phyloP scores from a whole-genome alignment of 2,329 filamentous ascomycete species.

The Trichoderma sp. region DNA sequence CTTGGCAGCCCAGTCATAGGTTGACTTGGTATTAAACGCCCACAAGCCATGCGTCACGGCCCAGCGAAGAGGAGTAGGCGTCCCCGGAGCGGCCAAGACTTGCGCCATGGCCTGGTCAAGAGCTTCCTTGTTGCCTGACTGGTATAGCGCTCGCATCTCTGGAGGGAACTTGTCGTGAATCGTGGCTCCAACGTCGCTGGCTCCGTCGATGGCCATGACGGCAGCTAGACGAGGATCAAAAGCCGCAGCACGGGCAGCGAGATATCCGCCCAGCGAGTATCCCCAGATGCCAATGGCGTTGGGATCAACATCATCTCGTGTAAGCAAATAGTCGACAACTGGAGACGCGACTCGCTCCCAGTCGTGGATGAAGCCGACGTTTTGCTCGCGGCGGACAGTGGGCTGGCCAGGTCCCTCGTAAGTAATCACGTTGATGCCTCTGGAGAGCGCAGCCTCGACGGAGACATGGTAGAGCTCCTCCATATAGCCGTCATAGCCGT shows the following conservation, averaged over 20 bases:
- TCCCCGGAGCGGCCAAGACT: not conserved
- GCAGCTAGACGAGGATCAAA: constrained; percentile 51
- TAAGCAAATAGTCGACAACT: constrained; percentile 45
- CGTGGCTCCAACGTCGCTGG: constrained; percentile 39
- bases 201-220: constrained; percentile 45
- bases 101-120: constrained; percentile 32
- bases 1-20: constrained; percentile 33
- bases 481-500: constrained; percentile 47
- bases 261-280: constrained; percentile 48
- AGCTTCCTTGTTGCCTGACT: constrained; percentile 12
- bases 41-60: constrained; percentile 37
- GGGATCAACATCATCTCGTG: constrained; percentile 37
- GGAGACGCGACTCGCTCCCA: constrained; percentile 49
- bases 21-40: constrained; percentile 36
- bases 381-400: constrained; percentile 46
- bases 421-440: constrained; percentile 48
- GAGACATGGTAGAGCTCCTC: constrained; percentile 48
- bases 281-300: constrained; percentile 45
- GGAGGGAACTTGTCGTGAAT: constrained; percentile 21
- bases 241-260: constrained; percentile 47
- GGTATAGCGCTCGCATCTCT: not conserved
- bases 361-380: constrained; percentile 49
- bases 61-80: constrained; percentile 33
- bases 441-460: constrained; percentile 41
- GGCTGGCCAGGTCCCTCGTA: constrained; percentile 54